Conservation (phyloP, 164 flowering plant species). For the Magnolia officinalis region DNA sequence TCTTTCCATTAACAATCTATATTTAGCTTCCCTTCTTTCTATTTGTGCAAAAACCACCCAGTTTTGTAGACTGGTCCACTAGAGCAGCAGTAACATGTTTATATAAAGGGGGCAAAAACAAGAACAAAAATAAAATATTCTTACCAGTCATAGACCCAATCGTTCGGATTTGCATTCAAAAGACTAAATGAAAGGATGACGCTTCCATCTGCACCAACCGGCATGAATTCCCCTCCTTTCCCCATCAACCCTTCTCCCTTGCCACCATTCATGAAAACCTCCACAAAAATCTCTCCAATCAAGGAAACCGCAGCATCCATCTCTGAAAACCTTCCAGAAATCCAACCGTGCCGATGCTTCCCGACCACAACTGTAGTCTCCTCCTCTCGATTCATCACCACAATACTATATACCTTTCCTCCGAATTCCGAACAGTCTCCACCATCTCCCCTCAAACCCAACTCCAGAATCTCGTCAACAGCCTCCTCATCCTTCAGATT, state of each 20-base stretch:
- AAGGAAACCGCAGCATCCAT: constrained; percentile 28
- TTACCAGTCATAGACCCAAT: constrained; percentile 91
- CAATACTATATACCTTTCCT: constrained; percentile 58
- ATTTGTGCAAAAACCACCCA: no score
- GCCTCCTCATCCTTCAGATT: constrained; percentile 36
- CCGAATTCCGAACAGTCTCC: constrained; percentile 18
- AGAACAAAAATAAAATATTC: constrained; percentile 5
- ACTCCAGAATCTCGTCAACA: constrained; percentile 47
- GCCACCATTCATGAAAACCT: constrained; percentile 77
- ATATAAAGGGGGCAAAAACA: background rate
- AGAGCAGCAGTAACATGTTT: no score
- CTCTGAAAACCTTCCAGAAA: constrained; percentile 47
- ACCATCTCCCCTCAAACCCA: constrained; percentile 24
- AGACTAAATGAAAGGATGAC: constrained; percentile 82
- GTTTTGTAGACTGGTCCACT: no score
- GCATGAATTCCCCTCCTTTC: constrained; percentile 74
- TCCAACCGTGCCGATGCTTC: constrained; percentile 85
- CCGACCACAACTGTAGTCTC: constrained; percentile 64
- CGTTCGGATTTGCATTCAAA: constrained; percentile 78
- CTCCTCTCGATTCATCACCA: constrained; percentile 53
- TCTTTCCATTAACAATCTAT: no score
- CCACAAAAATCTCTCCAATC: constrained; percentile 61
- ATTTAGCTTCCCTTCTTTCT: no score
- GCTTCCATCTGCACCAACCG: constrained; percentile 94
- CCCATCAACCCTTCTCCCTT: constrained; percentile 50